Evolutionary conservation across 805 yeast genomes (phyloP), one percentile per base, ranked within the genome.

Genomic region (Zygosaccharomyces bailii): DNA sequence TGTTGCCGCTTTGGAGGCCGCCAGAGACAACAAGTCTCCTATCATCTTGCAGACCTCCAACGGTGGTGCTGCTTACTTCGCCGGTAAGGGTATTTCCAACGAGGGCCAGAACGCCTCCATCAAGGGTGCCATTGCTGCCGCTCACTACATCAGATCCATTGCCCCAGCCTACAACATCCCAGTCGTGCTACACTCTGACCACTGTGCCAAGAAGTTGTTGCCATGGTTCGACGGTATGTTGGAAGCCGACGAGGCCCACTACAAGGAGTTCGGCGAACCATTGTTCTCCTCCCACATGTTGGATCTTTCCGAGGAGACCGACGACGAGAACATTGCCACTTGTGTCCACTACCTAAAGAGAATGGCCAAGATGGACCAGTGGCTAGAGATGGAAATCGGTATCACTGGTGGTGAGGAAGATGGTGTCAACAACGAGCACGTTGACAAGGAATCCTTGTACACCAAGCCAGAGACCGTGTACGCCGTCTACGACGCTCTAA

Each of bases 331-430:
- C 86, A 91, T 93, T 62, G 82, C 80, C 54, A 84, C 86, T 56
- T 90, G 97, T 80, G 95, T 73, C 72, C 84, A 87, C 75, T 93
- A 93, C 82, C 91, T 93, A 76, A 78, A 77, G 71, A 87, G 96
- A 75, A 88, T 87, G 82, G 74, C 95, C 70, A 88, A 86, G 76
- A 78, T 91, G 81, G 78, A 80, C 75, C 98, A 91, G 78, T 93
- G 93, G 93, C 82, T 93, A 69, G 99, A 93, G 81, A 93, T 93
- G 99, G 99, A 93, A 80, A 93, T 93, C 69, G 99, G 99, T 82
- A 93, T 93, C 82, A 93, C 99, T 70, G 99, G 99, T 76, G 99
- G 99, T 84, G 99, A 93, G 79, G 99, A 93, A 77, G 99, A 93
- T 69, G 99, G 99, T 83, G 99, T 93, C 66, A 93, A 93, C 84